Base-by-base conservation (phyloP, 768 basidiomycete species). In the Suillus clintonianus region DNA sequence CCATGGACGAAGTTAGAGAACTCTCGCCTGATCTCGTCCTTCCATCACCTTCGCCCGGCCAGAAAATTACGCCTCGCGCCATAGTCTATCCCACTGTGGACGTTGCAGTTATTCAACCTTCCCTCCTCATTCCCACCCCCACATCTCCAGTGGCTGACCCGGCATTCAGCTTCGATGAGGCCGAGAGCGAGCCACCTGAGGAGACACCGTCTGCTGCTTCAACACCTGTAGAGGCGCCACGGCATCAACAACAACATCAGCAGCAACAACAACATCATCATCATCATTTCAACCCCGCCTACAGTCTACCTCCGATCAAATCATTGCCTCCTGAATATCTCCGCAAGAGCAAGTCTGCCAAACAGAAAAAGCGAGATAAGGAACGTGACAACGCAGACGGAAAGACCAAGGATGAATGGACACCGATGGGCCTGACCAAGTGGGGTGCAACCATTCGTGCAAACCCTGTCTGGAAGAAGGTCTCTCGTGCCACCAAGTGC, bases 381-480 rank as follows among this genome's bases (percentile, higher is more conserved):
- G 78, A 77, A 67, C 75, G 69, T 70, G 81, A 65, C 78, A 63
- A 80, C 41, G 17, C 39, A 24, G 77, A 73, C 71, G 74, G 68
- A 80, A 85, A 81, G 66, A 74, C 75, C 27, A 82, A 76, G 64
- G 87, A 89, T 22, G 91, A 91, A 36, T 88, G 85, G 80, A 68
- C 78, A 24, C 86, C 89, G 10, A 77, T 91, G 73, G 90, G 91
- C 39, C 72, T 89, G 55, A 84, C 82, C 63, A 84, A 80, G 73
- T 94, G 92, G 93, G 83, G 86, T 30, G 91, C 90, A 3, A 80
- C 82, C n/a, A 74, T 95, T 36, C 83, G 82, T 62, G 86, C 90
- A 36, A 95, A 95, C 72, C 93, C 94, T 3, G 80, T 92, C 24
- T 85, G 88, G 79, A 87, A 83, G 73, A 86, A 83, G 67, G 83